phyloP scores from a whole-genome alignment of 23 red algal species.

The Porphyridium purpureum region DNA sequence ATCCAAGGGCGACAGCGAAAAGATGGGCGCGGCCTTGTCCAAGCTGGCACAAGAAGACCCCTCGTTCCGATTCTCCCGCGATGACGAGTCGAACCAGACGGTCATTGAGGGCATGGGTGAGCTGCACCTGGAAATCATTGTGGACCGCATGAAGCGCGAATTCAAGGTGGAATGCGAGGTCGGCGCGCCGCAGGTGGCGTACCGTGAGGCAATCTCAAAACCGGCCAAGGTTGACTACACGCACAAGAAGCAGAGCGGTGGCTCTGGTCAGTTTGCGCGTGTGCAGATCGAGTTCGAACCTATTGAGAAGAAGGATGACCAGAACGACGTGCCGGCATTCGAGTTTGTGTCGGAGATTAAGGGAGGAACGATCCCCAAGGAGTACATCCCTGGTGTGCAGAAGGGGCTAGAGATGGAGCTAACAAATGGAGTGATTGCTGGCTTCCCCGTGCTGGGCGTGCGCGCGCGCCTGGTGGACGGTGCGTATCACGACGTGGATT shows the following conservation, averaged over 20 bases:
- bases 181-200: conserved; percentile 84
- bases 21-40: conserved; percentile 70
- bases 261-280: conserved; percentile 95
- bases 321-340: conserved; percentile 20
- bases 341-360: conserved; percentile 95
- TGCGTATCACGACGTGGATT: conserved; percentile 97
- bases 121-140: conserved; percentile 97
- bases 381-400: conserved; percentile 82
- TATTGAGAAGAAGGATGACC: conserved; percentile 11
- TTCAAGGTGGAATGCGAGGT: conserved; percentile 98
- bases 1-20: conserved; percentile 92
- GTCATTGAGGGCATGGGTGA: conserved; percentile 99
- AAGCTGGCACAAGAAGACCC: conserved; percentile 96
- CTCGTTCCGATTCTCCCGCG: conserved; percentile 89
- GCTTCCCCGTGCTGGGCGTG: conserved; percentile 80
- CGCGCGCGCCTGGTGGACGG: conserved; percentile 67
- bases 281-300: conserved; percentile 77
- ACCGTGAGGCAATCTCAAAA: conserved; percentile 89
- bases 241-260: conserved; percentile 99
- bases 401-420: conserved; percentile 78
- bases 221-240: conserved; percentile 72
- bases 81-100: conserved; percentile 95
- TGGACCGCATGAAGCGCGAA: conserved; percentile 95
- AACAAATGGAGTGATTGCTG: conserved; percentile 65
- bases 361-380: conserved; percentile 87